These are phyloP conservation scores for Diplodia scrobiculata DNA, from an alignment of 2,329 filamentous ascomycete genomes.

Conservation along the genomic window DNA sequence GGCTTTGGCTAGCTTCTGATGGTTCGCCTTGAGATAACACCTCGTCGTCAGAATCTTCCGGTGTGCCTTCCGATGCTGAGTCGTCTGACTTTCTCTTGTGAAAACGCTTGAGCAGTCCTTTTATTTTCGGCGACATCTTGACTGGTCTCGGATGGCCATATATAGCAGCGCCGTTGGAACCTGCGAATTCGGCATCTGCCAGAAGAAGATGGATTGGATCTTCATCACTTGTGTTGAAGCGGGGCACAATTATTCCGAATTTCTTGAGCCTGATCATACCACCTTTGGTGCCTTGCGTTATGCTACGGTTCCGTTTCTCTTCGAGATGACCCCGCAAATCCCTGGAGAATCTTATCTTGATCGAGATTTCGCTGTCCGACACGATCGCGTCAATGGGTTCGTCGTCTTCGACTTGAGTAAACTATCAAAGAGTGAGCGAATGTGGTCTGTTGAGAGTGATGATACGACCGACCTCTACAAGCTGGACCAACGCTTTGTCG, in stretches of 20 bases:
- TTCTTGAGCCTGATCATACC: slow-evolving; percentile 30
- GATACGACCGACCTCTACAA: slow-evolving; percentile 34
- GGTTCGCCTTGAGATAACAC: neutral
- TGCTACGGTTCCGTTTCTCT: slow-evolving; percentile 4
- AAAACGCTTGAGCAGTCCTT: neutral
- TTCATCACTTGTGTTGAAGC: neutral
- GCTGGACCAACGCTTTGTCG: slow-evolving; percentile 32
- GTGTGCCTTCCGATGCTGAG: neutral
- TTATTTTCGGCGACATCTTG: neutral
- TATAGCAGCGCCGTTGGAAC: neutral
- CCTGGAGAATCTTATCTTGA: slow-evolving; percentile 33
- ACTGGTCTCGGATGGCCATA: neutral
- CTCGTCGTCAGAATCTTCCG: slow-evolving; percentile 2
- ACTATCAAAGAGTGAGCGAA: neutral
- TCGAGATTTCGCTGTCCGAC: slow-evolving; percentile 37
- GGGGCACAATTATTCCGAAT: slow-evolving; percentile 11
- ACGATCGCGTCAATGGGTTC: slow-evolving; percentile 34
- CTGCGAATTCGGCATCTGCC: neutral
- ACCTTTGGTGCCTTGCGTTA: slow-evolving; percentile 7
- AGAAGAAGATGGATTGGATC: slow-evolving; percentile 8
- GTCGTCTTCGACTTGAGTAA: slow-evolving; percentile 29
- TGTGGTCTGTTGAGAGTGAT: neutral
- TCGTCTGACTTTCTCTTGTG: neutral
- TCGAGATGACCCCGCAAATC: slow-evolving; percentile 31
- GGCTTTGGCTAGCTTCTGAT: neutral